These are phyloP conservation scores for Tagetes erecta DNA, from an alignment of 129 eudicot species.

Conservation along the genomic window DNA sequence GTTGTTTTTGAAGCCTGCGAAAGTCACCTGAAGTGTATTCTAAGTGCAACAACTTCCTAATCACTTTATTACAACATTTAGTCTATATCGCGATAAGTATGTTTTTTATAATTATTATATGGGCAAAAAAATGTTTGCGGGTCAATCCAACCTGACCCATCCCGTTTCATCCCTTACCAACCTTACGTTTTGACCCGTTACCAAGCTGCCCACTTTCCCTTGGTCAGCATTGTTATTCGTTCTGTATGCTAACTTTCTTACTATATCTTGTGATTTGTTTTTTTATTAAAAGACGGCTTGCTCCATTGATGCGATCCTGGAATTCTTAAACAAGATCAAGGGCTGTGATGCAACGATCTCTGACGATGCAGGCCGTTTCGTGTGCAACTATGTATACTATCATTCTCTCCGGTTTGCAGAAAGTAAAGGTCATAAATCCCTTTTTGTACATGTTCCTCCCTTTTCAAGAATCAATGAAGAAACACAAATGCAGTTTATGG, in stretches of 20 bases:
- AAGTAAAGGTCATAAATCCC: conserved; percentile 60
- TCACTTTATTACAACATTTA: not conserved
- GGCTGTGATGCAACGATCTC: conserved; percentile 49
- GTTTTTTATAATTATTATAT: not conserved
- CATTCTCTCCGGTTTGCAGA: conserved; percentile 72
- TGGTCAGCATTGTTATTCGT: not conserved
- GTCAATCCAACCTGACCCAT: too few species aligned
- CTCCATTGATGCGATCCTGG: conserved; percentile 44
- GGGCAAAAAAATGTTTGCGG: too few species aligned
- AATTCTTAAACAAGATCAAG: conserved; percentile 38
- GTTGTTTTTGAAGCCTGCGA: too few species aligned
- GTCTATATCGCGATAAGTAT: not conserved
- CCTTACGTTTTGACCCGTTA: too few species aligned
- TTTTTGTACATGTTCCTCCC: conserved; percentile 74
- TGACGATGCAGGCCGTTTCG: conserved; percentile 65
- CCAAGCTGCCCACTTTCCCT: not conserved
- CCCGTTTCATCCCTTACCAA: too few species aligned
- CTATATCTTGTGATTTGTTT: conserved; percentile 5
- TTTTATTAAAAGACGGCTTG: conserved; percentile 42
- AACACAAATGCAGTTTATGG: conserved; percentile 56
- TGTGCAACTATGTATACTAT: conserved; percentile 74
- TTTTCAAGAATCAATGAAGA: conserved; percentile 54
- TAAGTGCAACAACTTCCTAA: not conserved
- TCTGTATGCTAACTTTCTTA: not conserved
- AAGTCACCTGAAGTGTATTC: too few species aligned